Conservation (phyloP, 202 grass and related monocot species). For the Carex arenaria region DNA sequence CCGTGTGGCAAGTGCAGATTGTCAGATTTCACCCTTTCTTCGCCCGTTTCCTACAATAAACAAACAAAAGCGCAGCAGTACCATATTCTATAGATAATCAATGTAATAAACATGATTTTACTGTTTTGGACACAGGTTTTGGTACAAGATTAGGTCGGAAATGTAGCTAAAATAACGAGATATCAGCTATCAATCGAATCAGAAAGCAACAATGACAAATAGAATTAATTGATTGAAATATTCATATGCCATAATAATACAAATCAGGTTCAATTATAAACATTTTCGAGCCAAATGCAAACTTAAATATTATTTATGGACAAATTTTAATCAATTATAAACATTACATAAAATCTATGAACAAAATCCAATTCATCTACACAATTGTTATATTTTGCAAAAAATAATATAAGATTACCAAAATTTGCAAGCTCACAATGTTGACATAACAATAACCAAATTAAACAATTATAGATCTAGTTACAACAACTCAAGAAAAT, state of each 20-base stretch:
- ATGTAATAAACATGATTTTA: no score
- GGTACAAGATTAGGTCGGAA: no score
- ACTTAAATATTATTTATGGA: neutral
- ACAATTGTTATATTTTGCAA: neutral
- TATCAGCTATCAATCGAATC: neutral
- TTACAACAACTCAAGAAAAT: neutral
- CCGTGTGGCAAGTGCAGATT: no score
- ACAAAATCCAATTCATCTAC: no score
- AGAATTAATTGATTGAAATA: neutral
- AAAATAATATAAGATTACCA: neutral
- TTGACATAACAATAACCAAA: neutral
- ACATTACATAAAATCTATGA: no score
- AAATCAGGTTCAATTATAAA: neutral
- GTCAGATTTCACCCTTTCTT: no score
- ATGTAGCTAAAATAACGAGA: no score
- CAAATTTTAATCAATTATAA: no score
- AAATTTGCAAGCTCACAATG: neutral
- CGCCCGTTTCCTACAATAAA: no score
- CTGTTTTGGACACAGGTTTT: no score
- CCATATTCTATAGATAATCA: no score
- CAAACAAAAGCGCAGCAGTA: no score
- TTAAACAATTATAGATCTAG: neutral
- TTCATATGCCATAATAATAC: neutral
- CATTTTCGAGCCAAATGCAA: neutral
- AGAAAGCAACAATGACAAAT: neutral